Evolutionary conservation across 345 rosid genomes (phyloP).

Genomic region (Crucihimalaya himalaica): DNA sequence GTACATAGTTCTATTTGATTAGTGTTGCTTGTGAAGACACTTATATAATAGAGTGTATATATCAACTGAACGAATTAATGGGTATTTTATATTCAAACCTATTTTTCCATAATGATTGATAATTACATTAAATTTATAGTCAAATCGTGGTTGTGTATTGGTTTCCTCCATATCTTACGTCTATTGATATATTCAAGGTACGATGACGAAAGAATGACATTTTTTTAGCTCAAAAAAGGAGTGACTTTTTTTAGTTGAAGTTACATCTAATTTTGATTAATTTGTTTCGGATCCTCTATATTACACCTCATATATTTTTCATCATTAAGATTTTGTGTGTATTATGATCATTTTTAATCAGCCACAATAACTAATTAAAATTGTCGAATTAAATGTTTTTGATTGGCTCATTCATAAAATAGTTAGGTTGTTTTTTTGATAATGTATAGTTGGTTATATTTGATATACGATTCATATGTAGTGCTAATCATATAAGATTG

Average conservation of each 20-base stretch:
- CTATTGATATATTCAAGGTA: background rate
- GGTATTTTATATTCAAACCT: background rate
- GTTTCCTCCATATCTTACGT: background rate
- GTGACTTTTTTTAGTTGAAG: background rate
- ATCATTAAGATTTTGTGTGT: background rate
- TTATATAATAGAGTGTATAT: background rate
- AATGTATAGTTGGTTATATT: too few species aligned
- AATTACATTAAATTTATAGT: background rate
- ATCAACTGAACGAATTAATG: background rate
- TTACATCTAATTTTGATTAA: background rate
- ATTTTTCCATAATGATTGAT: background rate
- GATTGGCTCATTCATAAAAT: too few species aligned
- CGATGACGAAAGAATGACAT: conserved; percentile 25
- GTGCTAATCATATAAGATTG: too few species aligned
- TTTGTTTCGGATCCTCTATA: background rate
- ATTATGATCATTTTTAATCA: background rate
- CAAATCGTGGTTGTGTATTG: conserved; percentile 4
- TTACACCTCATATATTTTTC: too few species aligned
- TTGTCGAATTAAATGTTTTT: too few species aligned
- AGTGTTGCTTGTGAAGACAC: conserved; percentile 4
- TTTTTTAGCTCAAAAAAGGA: too few species aligned
- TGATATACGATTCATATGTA: too few species aligned
- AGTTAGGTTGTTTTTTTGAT: too few species aligned
- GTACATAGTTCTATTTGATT: background rate
- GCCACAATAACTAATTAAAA: too few species aligned